Conservation (phyloP, 441 rosid genomes). For the Pelargonium myrrhifolium region DNA sequence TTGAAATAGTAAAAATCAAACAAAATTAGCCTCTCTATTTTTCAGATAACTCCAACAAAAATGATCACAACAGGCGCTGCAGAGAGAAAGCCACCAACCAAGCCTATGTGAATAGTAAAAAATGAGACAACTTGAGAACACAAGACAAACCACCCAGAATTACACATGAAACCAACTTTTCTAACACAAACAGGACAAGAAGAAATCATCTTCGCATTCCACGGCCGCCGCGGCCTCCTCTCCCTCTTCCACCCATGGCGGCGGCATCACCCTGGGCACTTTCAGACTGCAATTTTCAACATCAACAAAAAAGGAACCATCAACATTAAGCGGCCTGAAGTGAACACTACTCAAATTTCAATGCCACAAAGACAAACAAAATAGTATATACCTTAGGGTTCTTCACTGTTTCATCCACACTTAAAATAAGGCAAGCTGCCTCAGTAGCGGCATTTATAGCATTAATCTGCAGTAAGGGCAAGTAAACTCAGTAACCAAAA, state of each 20-base stretch:
- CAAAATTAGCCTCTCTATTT: too few species aligned
- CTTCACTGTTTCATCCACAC: slow-evolving; percentile 96
- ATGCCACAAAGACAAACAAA: background rate
- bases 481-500: background rate
- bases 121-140: too few species aligned
- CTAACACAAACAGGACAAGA: background rate
- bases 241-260: slow-evolving; percentile 93
- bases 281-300: slow-evolving; percentile 58
- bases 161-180: background rate
- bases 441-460: slow-evolving; percentile 98
- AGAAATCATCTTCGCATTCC: slow-evolving; percentile 74
- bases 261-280: slow-evolving; percentile 99
- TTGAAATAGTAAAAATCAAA: too few species aligned
- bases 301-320: background rate
- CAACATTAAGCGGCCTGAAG: too few species aligned
- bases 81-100: too few species aligned
- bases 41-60: too few species aligned
- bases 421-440: slow-evolving; percentile 90
- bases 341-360: too few species aligned
- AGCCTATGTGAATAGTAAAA: too few species aligned
- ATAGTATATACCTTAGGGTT: slow-evolving; percentile 82
- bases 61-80: too few species aligned
- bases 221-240: slow-evolving; percentile 76
- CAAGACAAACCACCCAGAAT: too few species aligned
- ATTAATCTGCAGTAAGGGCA: slow-evolving; percentile 51